Base-by-base conservation (phyloP, 306 rosid genomes). In the Fagus crenata region DNA sequence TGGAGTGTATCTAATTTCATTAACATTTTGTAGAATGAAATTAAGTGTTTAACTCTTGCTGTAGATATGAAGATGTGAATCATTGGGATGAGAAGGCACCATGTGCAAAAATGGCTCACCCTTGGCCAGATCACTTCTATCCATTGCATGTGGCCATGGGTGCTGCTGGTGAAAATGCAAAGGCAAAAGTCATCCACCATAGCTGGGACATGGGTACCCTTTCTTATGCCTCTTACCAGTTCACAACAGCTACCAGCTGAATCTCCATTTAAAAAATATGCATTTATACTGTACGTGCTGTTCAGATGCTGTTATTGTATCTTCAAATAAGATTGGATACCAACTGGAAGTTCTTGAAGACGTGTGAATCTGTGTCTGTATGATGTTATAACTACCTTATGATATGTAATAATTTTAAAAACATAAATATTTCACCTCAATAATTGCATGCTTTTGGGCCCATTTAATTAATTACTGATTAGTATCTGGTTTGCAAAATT, bases 141-240 rank as follows among this genome's bases (percentile, higher is more conserved):
- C 98, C 98, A 0, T 67, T 93, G 72, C 94, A 91, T 5, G 91
- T 93, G 15, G 98, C 98, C 14, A 78, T 87, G 59, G 98, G 97
- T 17, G 97, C 98, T 4, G 94, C 96, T 2, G 93, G 96, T 41
- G 87, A 65, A 49, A 41, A 75, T 58, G 31, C 94, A 0, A 87
- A 89, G 82, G 87, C 96, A 0, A 89, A 90, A 78, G 83, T 83
- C 53, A 81, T 92, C 43, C 98, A 91, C 76, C 81, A 72, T 55
- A 87, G 92, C 72, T 89, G 93, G 90, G 81, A 80, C 6, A 11
- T 39, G 39, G 93, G 93, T 1, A 60, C 82, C 49, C 87, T 89
- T 68, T 93, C 98, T 32, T 93, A 90, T 77, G 90, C 98, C 54
- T 93, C 96, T 67, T 93, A 83, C 83, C 89, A 91, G 79, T 92